Percentiles rank a stretch among this genome's conserved stretches.
These are phyloP conservation scores for Leucocoprinus leucothites DNA, from an alignment of 768 basidiomycete genomes.

Conservation along the genomic window DNA sequence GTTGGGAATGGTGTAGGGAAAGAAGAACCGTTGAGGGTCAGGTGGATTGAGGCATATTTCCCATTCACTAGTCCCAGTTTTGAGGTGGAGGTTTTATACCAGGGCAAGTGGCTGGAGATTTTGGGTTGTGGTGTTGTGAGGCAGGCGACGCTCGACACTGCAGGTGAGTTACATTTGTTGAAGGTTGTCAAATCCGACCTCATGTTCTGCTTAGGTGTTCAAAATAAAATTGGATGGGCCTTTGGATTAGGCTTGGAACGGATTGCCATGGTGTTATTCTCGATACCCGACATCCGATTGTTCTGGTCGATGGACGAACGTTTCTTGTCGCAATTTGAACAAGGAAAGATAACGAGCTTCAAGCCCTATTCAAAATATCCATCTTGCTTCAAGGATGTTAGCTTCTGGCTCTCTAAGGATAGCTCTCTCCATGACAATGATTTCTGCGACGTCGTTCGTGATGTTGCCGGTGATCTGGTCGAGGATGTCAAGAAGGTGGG, in stretches of 20 bases:
- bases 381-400: constrained; percentile 89
- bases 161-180: constrained; percentile 48
- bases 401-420: constrained; percentile 82
- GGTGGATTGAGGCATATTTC: constrained; percentile 98
- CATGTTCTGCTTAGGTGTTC: constrained; percentile 48
- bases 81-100: constrained; percentile 96
- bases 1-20: constrained; percentile 27
- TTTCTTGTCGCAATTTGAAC: constrained; percentile 83
- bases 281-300: constrained; percentile 94
- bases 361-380: constrained; percentile 93
- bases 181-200: constrained; percentile 7
- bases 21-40: constrained; percentile 75
- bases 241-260: constrained; percentile 97
- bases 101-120: constrained; percentile 96
- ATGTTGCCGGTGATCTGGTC: constrained; percentile 87
- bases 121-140: constrained; percentile 90
- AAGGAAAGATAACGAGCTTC: constrained; percentile 78
- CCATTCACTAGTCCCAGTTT: constrained; percentile 98
- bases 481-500: constrained; percentile 86
- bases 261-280: constrained; percentile 96
- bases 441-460: constrained; percentile 92
- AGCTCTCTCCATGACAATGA: constrained; percentile 84
- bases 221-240: constrained; percentile 92
- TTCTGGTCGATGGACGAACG: constrained; percentile 94
- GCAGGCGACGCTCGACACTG: constrained; percentile 83